Evolutionary conservation across 495 filamentous ascomycete genomes (phyloP).

Genomic region (Penicillium canariense): DNA sequence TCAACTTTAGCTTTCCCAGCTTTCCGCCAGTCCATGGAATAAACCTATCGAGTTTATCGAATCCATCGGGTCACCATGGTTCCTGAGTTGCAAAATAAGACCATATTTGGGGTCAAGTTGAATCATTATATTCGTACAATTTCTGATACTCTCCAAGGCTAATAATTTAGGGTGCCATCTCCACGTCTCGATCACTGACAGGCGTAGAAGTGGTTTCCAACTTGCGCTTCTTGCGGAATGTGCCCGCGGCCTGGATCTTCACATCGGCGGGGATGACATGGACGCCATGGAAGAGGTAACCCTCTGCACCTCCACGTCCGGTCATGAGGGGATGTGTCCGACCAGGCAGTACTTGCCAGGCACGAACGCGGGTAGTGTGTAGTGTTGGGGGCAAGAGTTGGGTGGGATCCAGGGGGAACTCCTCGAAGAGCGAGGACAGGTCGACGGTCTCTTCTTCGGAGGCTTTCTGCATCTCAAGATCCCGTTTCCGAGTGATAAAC

Average conservation of each 20-base stretch:
- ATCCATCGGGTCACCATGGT: neutral
- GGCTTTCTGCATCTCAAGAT: slow-evolving; percentile 27
- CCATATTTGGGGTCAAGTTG: neutral
- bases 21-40: too few relatives aligned
- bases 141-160: slow-evolving; percentile 4
- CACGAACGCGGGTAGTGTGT: slow-evolving; percentile 69
- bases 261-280: slow-evolving; percentile 75
- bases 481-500: slow-evolving; percentile 52
- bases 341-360: slow-evolving; percentile 89
- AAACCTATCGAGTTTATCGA: neutral
- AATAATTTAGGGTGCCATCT: slow-evolving; percentile 29
- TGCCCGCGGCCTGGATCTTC: slow-evolving; percentile 78
- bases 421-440: slow-evolving; percentile 55
- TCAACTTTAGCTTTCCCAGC: neutral
- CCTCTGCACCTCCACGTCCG: slow-evolving; percentile 79
- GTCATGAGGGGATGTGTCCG: slow-evolving; percentile 95
- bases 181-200: slow-evolving; percentile 31
- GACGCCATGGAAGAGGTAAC: slow-evolving; percentile 82
- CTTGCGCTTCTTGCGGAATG: slow-evolving; percentile 52
- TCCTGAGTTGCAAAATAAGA: neutral
- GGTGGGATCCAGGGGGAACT: slow-evolving; percentile 82
- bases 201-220: slow-evolving; percentile 26
- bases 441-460: slow-evolving; percentile 17
- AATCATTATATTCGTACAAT: slow-evolving; percentile 23
- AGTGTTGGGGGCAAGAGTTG: slow-evolving; percentile 74